phyloP scores from a whole-genome alignment of 2,329 filamentous ascomycete genomes.

The Colletotrichum orbiculare region DNA sequence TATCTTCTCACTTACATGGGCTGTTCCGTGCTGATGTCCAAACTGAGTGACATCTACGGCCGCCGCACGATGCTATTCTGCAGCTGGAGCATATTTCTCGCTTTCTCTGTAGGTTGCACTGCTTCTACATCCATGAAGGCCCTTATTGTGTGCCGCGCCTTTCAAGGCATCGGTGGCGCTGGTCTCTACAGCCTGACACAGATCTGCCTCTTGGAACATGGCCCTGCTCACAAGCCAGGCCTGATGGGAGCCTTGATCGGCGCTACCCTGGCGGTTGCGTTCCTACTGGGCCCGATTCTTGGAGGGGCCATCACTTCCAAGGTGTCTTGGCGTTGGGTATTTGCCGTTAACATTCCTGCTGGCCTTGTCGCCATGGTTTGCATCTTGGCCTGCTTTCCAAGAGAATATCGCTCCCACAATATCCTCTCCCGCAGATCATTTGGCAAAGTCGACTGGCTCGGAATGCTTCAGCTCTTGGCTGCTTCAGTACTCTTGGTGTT shows the following conservation, averaged over 20 bases:
- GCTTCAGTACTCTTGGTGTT: conserved; percentile 67
- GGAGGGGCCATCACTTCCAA: conserved; percentile 66
- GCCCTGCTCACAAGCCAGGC: conserved; percentile 62
- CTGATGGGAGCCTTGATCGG: conserved; percentile 67
- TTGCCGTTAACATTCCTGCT: conserved; percentile 70
- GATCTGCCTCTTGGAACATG: conserved; percentile 66
- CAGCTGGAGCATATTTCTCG: conserved; percentile 66
- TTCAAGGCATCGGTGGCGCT: conserved; percentile 71
- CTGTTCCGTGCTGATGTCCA: conserved; percentile 68
- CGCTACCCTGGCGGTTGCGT: conserved; percentile 66
- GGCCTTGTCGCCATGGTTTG: conserved; percentile 58
- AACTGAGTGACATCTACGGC: conserved; percentile 70
- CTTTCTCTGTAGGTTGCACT: conserved; percentile 66
- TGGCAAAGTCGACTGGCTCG: conserved; percentile 62
- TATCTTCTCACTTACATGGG: conserved; percentile 69
- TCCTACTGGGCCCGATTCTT: conserved; percentile 68
- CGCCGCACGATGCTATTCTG: conserved; percentile 59
- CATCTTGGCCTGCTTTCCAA: conserved; percentile 60
- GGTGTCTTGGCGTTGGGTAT: conserved; percentile 68
- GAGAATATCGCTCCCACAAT: conserved; percentile 45
- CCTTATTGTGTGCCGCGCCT: conserved; percentile 66
- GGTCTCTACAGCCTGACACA: conserved; percentile 71
- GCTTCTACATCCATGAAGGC: conserved; percentile 61
- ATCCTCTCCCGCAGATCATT: conserved; percentile 56
- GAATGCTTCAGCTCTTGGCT: conserved; percentile 60